These are phyloP conservation scores for Colletotrichum tabaci DNA, from an alignment of 2,329 filamentous ascomycete species.

Conservation along the genomic window DNA sequence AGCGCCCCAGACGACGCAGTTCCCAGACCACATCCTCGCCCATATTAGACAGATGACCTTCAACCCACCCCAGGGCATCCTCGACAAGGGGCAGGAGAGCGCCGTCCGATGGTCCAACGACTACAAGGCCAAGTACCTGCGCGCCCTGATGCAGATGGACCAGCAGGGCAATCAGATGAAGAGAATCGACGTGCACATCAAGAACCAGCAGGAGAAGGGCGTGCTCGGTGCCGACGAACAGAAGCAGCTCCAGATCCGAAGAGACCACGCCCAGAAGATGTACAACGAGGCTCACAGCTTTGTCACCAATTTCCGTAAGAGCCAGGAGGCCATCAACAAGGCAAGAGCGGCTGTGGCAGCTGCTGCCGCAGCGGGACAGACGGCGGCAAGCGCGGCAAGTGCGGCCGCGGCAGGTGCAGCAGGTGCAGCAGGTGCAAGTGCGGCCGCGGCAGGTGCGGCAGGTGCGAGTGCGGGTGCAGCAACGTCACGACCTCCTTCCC, in stretches of 20 bases:
- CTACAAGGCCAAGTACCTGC: slow-evolving; percentile 62
- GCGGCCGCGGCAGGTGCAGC: slow-evolving; percentile 28
- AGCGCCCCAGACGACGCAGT: slow-evolving; percentile 49
- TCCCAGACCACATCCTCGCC: slow-evolving; percentile 61
- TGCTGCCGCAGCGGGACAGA: slow-evolving; percentile 42
- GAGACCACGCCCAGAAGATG: slow-evolving; percentile 60
- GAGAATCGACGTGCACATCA: slow-evolving; percentile 59
- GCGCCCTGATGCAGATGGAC: slow-evolving; percentile 67
- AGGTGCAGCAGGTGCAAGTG: neutral
- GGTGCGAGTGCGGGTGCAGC: slow-evolving; percentile 30
- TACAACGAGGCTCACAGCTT: slow-evolving; percentile 64
- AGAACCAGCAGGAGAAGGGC: slow-evolving; percentile 60
- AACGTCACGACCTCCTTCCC: slow-evolving; percentile 34
- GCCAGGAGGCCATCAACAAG: slow-evolving; percentile 55
- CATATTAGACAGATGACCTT: slow-evolving; percentile 66
- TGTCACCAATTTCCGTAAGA: slow-evolving; percentile 63
- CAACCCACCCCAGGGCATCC: slow-evolving; percentile 56
- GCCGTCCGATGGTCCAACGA: slow-evolving; percentile 64
- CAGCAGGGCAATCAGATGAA: slow-evolving; percentile 57
- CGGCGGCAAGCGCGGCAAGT: neutral
- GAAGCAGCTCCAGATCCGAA: slow-evolving; percentile 60
- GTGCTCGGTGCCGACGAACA: slow-evolving; percentile 62
- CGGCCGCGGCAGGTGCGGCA: slow-evolving; percentile 28
- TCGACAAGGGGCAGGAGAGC: slow-evolving; percentile 60
- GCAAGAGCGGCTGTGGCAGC: slow-evolving; percentile 44